These are phyloP conservation scores for Stemphylium vesicarium DNA, from an alignment of 2,329 filamentous ascomycete species.

Conservation along the genomic window DNA sequence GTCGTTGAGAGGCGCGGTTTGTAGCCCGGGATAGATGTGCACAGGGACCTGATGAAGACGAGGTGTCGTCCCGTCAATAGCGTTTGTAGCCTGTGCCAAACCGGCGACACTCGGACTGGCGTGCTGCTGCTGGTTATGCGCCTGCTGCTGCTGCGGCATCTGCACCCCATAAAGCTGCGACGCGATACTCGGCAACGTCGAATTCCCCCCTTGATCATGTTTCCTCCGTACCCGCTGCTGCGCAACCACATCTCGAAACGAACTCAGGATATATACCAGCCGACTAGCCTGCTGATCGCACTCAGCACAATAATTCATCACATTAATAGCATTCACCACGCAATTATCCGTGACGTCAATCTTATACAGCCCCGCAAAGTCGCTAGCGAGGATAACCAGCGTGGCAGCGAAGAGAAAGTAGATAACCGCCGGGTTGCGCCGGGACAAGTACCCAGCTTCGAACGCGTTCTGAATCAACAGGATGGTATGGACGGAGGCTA, in stretches of 20 bases:
- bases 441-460: slow-evolving; percentile 50
- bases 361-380: slow-evolving; percentile 47
- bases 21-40: slow-evolving; percentile 47
- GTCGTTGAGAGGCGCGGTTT: slow-evolving; percentile 36
- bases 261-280: slow-evolving; percentile 46
- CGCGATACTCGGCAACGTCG: slow-evolving; percentile 41
- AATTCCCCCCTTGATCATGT: slow-evolving; percentile 31
- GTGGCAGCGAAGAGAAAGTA: slow-evolving; percentile 53
- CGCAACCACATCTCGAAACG: slow-evolving; percentile 48
- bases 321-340: slow-evolving; percentile 48
- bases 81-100: slow-evolving; percentile 18
- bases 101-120: slow-evolving; percentile 1
- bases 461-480: slow-evolving; percentile 50
- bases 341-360: slow-evolving; percentile 45
- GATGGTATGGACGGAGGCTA: slow-evolving; percentile 51
- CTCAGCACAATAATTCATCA: slow-evolving; percentile 51
- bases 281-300: slow-evolving; percentile 50
- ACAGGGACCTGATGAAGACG: slow-evolving; percentile 44
- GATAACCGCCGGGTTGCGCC: slow-evolving; percentile 49
- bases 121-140: slow-evolving; percentile 14
- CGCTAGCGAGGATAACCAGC: slow-evolving; percentile 49
- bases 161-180: slow-evolving; percentile 41
- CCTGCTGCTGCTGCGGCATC: slow-evolving; percentile 20
- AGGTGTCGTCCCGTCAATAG: slow-evolving; percentile 19
- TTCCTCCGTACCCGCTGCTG: slow-evolving; percentile 39